Percentiles rank a stretch among this genome's conserved stretches.
phyloP scores from a whole-genome alignment of 495 filamentous ascomycete species.

The Xylaria longipes region DNA sequence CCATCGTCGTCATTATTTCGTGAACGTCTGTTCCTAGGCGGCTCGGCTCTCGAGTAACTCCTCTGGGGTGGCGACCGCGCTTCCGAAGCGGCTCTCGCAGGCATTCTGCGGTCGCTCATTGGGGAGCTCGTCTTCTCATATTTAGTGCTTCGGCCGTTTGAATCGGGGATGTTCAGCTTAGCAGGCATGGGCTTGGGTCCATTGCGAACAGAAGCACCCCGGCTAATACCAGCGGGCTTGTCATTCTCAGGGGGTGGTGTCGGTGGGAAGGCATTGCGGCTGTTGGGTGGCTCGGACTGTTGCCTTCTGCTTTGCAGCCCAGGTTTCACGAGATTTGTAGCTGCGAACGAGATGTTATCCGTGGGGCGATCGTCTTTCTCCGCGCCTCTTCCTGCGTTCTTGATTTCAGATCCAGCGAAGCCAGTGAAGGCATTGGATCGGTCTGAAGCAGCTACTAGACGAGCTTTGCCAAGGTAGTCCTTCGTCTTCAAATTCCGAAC shows the following conservation, averaged over 20 bases:
- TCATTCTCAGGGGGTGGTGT: conserved; percentile 93
- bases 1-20: conserved; percentile 64
- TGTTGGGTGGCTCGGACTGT: conserved; percentile 81
- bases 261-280: conserved; percentile 88
- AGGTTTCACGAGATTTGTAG: conserved; percentile 87
- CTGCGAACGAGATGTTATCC: conserved; percentile 86
- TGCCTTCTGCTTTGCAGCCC: conserved; percentile 79
- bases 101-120: conserved; percentile 48
- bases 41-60: conserved; percentile 55
- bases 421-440: conserved; percentile 76
- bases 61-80: conserved; percentile 55
- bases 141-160: conserved; percentile 47
- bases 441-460: conserved; percentile 91
- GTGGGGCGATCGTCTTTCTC: conserved; percentile 74
- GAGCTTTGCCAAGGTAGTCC: conserved; percentile 94
- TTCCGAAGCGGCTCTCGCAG: conserved; percentile 46
- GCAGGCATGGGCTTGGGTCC: conserved; percentile 59
- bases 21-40: conserved; percentile 38
- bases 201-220: conserved; percentile 61
- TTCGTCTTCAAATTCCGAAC: conserved; percentile 97
- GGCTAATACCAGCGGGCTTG: conserved; percentile 53
- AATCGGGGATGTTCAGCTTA: conserved; percentile 60
- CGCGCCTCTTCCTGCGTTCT: conserved; percentile 52
- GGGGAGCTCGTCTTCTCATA: conserved; percentile 57
- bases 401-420: conserved; percentile 76